Base-by-base conservation (phyloP, 768 basidiomycete species). In the Paxillus ammoniavirescens region DNA sequence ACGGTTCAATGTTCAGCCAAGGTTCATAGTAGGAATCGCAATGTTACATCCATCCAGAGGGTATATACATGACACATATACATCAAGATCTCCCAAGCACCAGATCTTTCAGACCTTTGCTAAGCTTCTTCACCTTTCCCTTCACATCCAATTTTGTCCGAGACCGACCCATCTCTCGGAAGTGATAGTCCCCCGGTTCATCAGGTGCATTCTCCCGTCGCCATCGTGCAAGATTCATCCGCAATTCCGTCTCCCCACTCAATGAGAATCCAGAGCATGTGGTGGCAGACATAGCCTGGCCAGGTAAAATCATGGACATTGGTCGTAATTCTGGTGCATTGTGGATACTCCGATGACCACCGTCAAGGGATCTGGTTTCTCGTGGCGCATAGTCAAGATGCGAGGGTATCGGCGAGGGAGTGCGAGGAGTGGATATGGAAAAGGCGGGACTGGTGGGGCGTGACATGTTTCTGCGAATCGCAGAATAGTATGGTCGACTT, bases 231-330 rank as follows among this genome's bases (percentile, higher is more conserved):
- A 82, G 65, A 1, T 78, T 76, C 80, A 83, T 82, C 58, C 77
- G 72, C 67, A 83, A 56, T 62, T 84, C 82, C 50, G 78, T 80
- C 66, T 83, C 80, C 10, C 82, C 82, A 49, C 81, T 84, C 58
- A 84, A 69, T 51, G 82, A 84, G 63, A 74, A 82, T 13, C 82
- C 82, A 13, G 66, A 62, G 35, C 59, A 26, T 4, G 56, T 23
- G 10, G 49, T 52, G 1, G 64, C 54, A 28, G 63, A 56, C 42
- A 57, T 57, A 41, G 59, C 49, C 48, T 55, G 59, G 37, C 57
- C 61, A 37, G 59, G 61, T 23, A 58, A 47, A 43, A 60, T 62
- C 67, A 65, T 58, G 55, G 65, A 70, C 68, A 59, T 66, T 52
- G 65, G 65, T 21, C 63, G 60, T 51, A 65, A 49, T 50, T 69